Conservation (phyloP, 2,329 filamentous ascomycete genomes). For the Chalaropsis ovoidea region DNA sequence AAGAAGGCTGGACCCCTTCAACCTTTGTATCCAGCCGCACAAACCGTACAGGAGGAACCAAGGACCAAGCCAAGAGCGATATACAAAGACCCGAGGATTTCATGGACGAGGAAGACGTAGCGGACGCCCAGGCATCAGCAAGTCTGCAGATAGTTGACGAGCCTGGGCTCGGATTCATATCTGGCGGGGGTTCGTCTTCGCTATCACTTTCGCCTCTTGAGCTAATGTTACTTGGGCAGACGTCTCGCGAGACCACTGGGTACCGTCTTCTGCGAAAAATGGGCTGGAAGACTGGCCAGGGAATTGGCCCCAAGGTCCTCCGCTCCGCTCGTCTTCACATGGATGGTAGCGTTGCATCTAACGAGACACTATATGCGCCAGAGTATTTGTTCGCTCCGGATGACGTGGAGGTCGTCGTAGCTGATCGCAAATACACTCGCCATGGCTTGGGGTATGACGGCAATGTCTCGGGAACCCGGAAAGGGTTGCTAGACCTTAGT, state of each 20-base stretch:
- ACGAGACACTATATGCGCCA: background rate
- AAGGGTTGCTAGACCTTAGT: background rate
- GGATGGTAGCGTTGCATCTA: background rate
- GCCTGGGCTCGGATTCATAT: background rate
- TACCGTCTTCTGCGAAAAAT: slow-evolving; percentile 76
- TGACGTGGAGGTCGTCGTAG: slow-evolving; percentile 56
- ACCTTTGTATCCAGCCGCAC: slow-evolving; percentile 83
- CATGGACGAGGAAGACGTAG: slow-evolving; percentile 95
- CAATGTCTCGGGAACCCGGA: background rate
- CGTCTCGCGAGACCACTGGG: slow-evolving; percentile 78
- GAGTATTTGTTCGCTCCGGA: slow-evolving; percentile 74
- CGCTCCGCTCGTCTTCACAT: slow-evolving; percentile 57
- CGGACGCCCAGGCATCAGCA: slow-evolving; percentile 70
- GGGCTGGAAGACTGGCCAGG: slow-evolving; percentile 93
- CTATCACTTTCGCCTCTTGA: slow-evolving; percentile 61
- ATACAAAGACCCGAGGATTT: slow-evolving; percentile 73
- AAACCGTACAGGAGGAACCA: slow-evolving; percentile 47
- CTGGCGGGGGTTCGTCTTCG: background rate
- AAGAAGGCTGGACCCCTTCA: slow-evolving; percentile 92
- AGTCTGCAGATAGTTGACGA: slow-evolving; percentile 60
- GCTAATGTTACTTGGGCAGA: slow-evolving; percentile 50
- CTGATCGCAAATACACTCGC: slow-evolving; percentile 53
- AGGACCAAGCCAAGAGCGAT: slow-evolving; percentile 28
- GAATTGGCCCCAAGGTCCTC: slow-evolving; percentile 76
- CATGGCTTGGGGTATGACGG: slow-evolving; percentile 53